Base-by-base conservation (phyloP, 208 protist species). In the Herpetomonas muscarum region DNA sequence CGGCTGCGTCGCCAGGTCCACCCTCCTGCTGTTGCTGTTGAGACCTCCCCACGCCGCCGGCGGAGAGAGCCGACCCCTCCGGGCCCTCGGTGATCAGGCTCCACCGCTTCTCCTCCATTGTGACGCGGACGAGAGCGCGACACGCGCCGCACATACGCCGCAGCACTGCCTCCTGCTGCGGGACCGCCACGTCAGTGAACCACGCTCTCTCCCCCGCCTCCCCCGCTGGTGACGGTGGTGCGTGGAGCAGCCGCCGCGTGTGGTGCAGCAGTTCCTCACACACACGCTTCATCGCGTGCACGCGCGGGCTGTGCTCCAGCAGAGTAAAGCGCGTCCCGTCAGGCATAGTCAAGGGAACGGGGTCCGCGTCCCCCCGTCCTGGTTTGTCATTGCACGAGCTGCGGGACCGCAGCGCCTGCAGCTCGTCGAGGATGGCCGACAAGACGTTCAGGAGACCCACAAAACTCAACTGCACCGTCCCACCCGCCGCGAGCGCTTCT, bases 91-190 rank as follows among this genome's bases (percentile, higher is more conserved):
- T 54, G 13, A 64, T 9, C 0, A 93, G 48, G 53, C 80, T 88
- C 39, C 32, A n/a, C 17, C 64, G 70, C 45, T 90, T 90, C 52
- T 94, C 81, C 59, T 78, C 64, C 84, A 90, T 89, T 22, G 88
- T 81, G 17, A 76, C 77, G 13, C 79, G 66, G 49, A 94, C 84
- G 45, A 94, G 66, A 9, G 79, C 76, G 10, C 81, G 83, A 0
- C 76, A 50, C 2, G 73, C 72, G n/a, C 72, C 71, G 39, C 73
- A 78, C 32, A 90, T 55, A 0, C 69, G 67, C 12, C 76, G 67
- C 51, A 92, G 56, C 41, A 73, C 22, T 17, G 55, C 57, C 63
- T 81, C 63, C 53, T 84, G 79, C 30, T 85, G 65, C 5, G 36
- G 25, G 24, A 71, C 22, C 10, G 73, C 37, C 22, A 76, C 69